Base-by-base conservation (phyloP, 495 filamentous ascomycete genomes). In the Apiosordaria backusii region DNA sequence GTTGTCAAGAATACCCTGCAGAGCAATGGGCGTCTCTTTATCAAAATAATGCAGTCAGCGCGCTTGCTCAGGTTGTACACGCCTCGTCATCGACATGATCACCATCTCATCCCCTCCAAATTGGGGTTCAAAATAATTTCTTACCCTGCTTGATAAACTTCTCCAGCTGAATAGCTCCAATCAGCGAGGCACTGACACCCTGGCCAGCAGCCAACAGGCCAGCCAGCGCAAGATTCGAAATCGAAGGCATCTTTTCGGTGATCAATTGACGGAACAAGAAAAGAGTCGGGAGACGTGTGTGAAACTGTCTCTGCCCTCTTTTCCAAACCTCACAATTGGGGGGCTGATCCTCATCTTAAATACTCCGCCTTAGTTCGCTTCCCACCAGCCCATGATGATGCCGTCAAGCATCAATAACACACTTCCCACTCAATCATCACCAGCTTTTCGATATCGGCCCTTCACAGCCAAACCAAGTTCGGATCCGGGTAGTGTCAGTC, bases 1-100 rank as follows among this genome's bases (percentile, higher is more conserved):
- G 50, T 89, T 89, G 67, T 79, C 72, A 35, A 86, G 77, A 4
- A 88, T 76, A 7, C 81, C 80, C 21, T 79, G 64, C 1, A 83
- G 67, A 1, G 87, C 82, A 58, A 85, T 77, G 4, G 82, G 72
- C 10, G 76, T 77, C 63, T 90, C 71, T 72, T 4, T 45, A 13
- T 45, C 35, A 62, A 45, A 10, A 65, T 40, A 18, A 50, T 35
- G 16, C 24, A 29, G 55, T 65, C 21, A 40, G 35, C 10, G 60
- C 24, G 4, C 16, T 54, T 54, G 45, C 16, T 57, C 15, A 55
- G 16, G 9, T 1, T 40, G 61, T n/a, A n/a, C n/a, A n/a, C n/a
- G n/a, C n/a, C n/a, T n/a, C n/a, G n/a, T n/a, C n/a, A n/a, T n/a
- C n/a, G n/a, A n/a, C n/a, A n/a, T n/a, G n/a, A n/a, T n/a, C n/a